Base-by-base conservation (phyloP, 2,329 filamentous ascomycete genomes). In the Exophiala phaeomuriformis region DNA sequence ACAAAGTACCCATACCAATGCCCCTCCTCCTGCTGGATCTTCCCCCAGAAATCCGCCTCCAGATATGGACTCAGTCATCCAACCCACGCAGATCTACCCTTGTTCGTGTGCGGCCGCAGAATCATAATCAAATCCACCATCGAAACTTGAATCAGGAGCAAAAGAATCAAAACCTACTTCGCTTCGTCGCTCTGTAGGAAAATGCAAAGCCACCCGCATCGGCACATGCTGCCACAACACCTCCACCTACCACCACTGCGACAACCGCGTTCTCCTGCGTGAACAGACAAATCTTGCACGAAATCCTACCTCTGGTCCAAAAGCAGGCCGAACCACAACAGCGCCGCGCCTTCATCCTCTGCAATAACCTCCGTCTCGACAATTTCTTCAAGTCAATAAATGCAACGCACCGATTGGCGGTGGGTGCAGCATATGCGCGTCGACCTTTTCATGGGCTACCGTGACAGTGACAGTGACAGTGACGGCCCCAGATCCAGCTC, bases 51-150 rank as follows among this genome's bases (percentile, higher is more conserved):
- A 45, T 58, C 41, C 52, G 56, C 9, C 37, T 51, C 5, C 52
- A 58, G 35, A 58, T 58, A 50, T 58, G 56, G 56, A 51, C 52
- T 10, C 48, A 58, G 35, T 58, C 12, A 43, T 58, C n/a, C 46
- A 42, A 35, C 56, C 56, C 10, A 53, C 47, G 7, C 37, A 35
- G n/a, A 47, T 56, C 9, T 51, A 58, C 47, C 56, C 56, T 1
- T 58, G 56, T 32, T 37, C 42, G n/a, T 58, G 56, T 36, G 49
- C 52, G 9, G 19, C 19, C 19, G 44, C 36, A 30, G 39, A 19
- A 19, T 19, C 19, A 19, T 19, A 19, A 19, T 19, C 19, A 19
- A 19, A 19, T 19, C 19, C 19, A 19, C 19, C 19, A 19, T 19
- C 19, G 19, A 19, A 19, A 19, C 19, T 19, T 19, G 19, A 19